Evolutionary conservation across 306 rosid genomes (phyloP).

Genomic region (Clitoria ternatea): DNA sequence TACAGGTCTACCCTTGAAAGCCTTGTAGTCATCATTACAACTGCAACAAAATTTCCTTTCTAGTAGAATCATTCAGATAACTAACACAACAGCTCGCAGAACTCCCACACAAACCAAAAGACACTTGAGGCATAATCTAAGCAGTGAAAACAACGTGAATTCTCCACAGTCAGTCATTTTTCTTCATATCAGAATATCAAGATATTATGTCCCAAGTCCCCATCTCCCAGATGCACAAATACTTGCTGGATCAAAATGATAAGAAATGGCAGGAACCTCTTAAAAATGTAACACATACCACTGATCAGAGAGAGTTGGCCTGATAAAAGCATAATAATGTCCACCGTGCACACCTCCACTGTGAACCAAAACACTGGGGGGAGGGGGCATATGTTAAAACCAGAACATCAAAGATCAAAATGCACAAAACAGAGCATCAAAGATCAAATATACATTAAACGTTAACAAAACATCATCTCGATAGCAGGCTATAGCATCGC

Average conservation of each 20-base stretch:
- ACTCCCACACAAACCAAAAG: not conserved
- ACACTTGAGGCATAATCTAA: not conserved
- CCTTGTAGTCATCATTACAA: too few relatives aligned
- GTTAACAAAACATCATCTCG: too few relatives aligned
- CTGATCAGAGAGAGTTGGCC: conserved; percentile 94
- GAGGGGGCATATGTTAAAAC: conserved; percentile 6
- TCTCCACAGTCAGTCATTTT: not conserved
- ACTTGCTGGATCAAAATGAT: conserved; percentile 1
- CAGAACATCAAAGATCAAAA: not conserved
- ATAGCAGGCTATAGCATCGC: too few relatives aligned
- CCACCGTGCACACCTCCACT: conserved; percentile 99
- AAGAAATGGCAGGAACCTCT: not conserved
- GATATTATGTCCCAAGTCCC: not conserved
- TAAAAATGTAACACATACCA: conserved; percentile 46
- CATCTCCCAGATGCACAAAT: not conserved
- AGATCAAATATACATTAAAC: conserved; percentile 4
- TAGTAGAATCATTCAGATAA: too few relatives aligned
- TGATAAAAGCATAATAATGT: conserved; percentile 92
- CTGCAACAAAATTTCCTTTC: too few relatives aligned
- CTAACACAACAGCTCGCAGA: not conserved
- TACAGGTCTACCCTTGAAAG: too few relatives aligned
- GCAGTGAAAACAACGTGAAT: not conserved
- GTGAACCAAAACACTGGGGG: conserved; percentile 85
- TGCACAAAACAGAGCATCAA: not conserved
- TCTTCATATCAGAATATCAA: not conserved